Evolutionary conservation across 768 basidiomycete species (phyloP).

Genomic region (Russula emetica): DNA sequence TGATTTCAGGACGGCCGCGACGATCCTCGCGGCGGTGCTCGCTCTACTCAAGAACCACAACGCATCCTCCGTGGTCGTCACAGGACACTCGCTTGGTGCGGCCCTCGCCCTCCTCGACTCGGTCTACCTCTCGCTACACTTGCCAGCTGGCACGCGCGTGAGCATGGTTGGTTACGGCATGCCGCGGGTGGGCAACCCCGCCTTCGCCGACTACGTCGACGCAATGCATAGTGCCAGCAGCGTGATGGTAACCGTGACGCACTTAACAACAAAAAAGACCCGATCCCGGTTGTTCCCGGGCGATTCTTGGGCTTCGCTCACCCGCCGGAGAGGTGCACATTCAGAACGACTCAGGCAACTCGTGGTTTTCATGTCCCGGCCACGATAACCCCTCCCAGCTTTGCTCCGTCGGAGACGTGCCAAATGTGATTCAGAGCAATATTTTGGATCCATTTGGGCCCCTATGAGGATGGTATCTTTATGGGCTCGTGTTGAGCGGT

Average conservation of each 20-base stretch:
- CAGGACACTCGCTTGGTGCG: conserved; percentile 29
- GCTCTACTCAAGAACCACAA: conserved; percentile 39
- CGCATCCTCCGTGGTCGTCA: conserved; percentile 42
- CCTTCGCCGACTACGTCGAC: conserved; percentile 39
- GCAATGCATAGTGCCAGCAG: neutral
- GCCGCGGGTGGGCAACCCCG: conserved; percentile 49
- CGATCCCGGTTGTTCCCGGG: conserved; percentile 26
- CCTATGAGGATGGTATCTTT: conserved; percentile 17
- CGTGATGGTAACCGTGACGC: conserved; percentile 8
- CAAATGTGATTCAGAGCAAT: neutral
- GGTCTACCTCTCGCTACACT: conserved; percentile 33
- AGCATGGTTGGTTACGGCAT: conserved; percentile 48
- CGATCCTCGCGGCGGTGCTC: conserved; percentile 45
- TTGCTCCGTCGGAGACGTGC: conserved; percentile 21
- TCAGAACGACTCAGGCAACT: neutral
- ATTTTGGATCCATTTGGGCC: conserved; percentile 21
- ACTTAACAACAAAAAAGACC: conserved; percentile 28
- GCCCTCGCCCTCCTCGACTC: conserved; percentile 36
- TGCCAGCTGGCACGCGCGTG: conserved; percentile 35
- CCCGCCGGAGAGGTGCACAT: conserved; percentile 28
- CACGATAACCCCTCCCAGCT: conserved; percentile 17
- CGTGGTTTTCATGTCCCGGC: conserved; percentile 17
- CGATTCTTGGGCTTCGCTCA: conserved; percentile 27
- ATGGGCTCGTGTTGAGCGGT: conserved; percentile 19
- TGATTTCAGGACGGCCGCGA: conserved; percentile 36